Conservation (phyloP, 192 early-diverging fungal species). For the Gryganskiella cystojenkinii region DNA sequence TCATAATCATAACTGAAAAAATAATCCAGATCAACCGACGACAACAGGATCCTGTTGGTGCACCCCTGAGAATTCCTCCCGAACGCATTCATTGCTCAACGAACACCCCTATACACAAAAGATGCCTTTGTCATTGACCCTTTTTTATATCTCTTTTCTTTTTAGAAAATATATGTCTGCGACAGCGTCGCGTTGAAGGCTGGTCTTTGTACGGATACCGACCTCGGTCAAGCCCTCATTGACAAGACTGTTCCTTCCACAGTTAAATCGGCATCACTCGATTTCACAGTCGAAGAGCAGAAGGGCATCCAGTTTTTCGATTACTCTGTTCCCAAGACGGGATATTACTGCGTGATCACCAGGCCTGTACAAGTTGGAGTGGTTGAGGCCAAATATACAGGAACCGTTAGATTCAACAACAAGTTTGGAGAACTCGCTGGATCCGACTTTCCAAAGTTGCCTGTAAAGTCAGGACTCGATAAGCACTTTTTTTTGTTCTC, state of each 20-base stretch:
- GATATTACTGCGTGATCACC: conserved; percentile 85
- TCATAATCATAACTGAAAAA: too few relatives aligned
- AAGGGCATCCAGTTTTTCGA: conserved; percentile 57
- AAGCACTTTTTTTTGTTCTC: too few relatives aligned
- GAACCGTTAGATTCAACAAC: conserved; percentile 75
- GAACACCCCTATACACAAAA: neutral
- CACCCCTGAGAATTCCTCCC: neutral
- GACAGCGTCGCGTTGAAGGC: conserved; percentile 63
- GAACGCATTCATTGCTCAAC: neutral
- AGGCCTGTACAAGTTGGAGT: conserved; percentile 38
- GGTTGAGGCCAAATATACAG: conserved; percentile 50
- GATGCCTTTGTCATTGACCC: neutral
- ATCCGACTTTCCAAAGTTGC: conserved; percentile 89
- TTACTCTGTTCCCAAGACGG: conserved; percentile 80
- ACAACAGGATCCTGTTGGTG: neutral
- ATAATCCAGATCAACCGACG: neutral
- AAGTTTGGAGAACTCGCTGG: conserved; percentile 88
- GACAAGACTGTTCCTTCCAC: conserved; percentile 51
- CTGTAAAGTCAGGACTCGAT: conserved; percentile 55
- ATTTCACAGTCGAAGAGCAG: conserved; percentile 30
- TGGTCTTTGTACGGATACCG: conserved; percentile 60
- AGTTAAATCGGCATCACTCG: conserved; percentile 46
- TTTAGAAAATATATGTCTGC: conserved; percentile 61
- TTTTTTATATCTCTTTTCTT: neutral
- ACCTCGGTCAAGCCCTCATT: conserved; percentile 68